Percentiles rank a stretch among this genome's conserved stretches.
phyloP scores from a whole-genome alignment of 2,329 filamentous ascomycete species.

The Fusarium praegraminearum region DNA sequence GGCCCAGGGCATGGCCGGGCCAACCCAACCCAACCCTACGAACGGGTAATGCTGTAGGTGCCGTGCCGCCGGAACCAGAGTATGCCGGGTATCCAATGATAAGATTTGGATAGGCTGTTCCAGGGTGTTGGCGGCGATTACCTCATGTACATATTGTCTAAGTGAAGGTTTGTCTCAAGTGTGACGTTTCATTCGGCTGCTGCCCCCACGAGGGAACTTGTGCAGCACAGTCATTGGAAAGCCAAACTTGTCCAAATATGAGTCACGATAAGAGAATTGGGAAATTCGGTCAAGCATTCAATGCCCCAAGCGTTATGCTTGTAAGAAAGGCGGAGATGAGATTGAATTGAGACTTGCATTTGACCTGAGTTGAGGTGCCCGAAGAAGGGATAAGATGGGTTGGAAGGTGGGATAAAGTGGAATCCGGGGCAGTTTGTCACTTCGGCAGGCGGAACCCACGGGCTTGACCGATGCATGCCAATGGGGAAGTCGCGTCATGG shows the following conservation, averaged over 20 bases:
- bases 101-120: slow-evolving; percentile 11
- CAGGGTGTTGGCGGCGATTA: slow-evolving; percentile 6
- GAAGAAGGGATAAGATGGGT: background rate
- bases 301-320: slow-evolving; percentile 13
- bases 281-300: slow-evolving; percentile 14
- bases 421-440: slow-evolving; percentile 1
- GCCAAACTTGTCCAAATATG: slow-evolving; percentile 9
- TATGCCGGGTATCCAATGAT: slow-evolving; percentile 26
- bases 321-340: slow-evolving; percentile 39
- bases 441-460: slow-evolving; percentile 30
- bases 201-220: slow-evolving; percentile 31
- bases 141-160: slow-evolving; percentile 17
- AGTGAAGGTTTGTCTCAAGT: slow-evolving; percentile 30
- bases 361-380: slow-evolving; percentile 1
- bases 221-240: background rate
- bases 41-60: slow-evolving; percentile 16
- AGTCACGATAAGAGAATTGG: slow-evolving; percentile 29
- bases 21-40: background rate
- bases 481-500: slow-evolving; percentile 38
- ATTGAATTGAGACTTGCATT: background rate
- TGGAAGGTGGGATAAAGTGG: background rate
- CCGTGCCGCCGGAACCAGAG: slow-evolving; percentile 28
- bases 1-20: slow-evolving; percentile 6
- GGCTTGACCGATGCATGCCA: slow-evolving; percentile 46
- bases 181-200: slow-evolving; percentile 38